Evolutionary conservation across 31 red algal species (phyloP), one percentile per base, ranked within the genome.

Genomic region (Porphyra umbilicalis): DNA sequence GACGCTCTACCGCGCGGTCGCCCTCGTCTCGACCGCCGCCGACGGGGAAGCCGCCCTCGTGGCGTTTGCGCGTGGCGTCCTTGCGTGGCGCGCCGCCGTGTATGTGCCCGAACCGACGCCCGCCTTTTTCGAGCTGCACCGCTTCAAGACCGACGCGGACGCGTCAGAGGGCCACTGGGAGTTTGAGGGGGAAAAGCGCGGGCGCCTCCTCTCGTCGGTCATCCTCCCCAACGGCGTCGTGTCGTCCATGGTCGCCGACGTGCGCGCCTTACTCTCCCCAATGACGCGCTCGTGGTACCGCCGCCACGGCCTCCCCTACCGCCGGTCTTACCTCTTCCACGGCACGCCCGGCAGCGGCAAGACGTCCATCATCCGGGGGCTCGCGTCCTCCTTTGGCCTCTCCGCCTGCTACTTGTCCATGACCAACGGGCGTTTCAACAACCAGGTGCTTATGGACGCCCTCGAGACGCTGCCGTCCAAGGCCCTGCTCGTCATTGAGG

Each of bases 271-370:
- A 79, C 81, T 88, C 6, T 34, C 83, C 39, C 80, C 81, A 35
- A 67, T 76, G n/a, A 35, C 81, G 1, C 77, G 76, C 15, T 34
- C 5, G 0, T 95, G 92, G 92, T 95, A 95, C 75, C 79, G 86
- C 40, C 15, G 39, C 7, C 88, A 91, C 40, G 93, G 93, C 9
- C 39, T 95, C 32, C 89, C 93, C 30, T 86, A 89, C 78, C 85
- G 93, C 34, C 80, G 93, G 34, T 87, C 83, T 38, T 95, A 86
- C 83, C 76, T 95, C 37, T 89, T 95, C 67, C 80, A 92, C 80
- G 93, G 93, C 34, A 85, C 93, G 29, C 93, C 93, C n/a, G 93
- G 93, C 0, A 76, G 77, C 39, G 93, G 93, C 76, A 95, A 95
- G 86, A 89, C 93, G 5, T 85, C 80, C 20, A 89, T 89, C 15